A percentile compares a stretch with the other conserved stretches of the same genome.
These are phyloP conservation scores for Rhypophila decipiens DNA, from an alignment of 495 filamentous ascomycete genomes.

Conservation along the genomic window DNA sequence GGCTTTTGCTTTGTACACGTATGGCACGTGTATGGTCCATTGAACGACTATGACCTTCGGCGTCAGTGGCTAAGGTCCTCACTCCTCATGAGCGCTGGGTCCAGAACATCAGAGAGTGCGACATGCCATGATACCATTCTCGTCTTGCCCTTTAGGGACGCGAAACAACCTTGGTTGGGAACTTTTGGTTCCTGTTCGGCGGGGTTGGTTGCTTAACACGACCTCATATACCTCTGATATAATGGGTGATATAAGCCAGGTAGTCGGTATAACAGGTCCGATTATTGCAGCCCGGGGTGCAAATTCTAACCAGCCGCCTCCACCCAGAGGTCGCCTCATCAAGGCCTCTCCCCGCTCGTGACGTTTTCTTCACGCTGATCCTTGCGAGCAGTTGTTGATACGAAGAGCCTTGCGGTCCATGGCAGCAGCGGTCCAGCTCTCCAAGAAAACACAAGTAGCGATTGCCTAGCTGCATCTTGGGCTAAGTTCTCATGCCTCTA, in stretches of 20 bases:
- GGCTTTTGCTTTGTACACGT: not conserved
- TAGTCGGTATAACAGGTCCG: constrained; percentile 13
- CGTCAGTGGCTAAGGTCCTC: not conserved
- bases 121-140: constrained; percentile 1
- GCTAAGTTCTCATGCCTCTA: too few relatives aligned
- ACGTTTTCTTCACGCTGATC: not conserved
- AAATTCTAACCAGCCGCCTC: not conserved
- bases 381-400: too few relatives aligned
- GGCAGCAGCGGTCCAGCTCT: too few relatives aligned
- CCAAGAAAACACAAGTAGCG: too few relatives aligned
- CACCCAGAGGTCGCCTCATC: not conserved
- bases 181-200: constrained; percentile 4
- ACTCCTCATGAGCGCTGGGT: too few relatives aligned
- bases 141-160: not conserved
- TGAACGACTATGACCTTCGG: not conserved
- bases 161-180: not conserved
- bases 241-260: constrained; percentile 14
- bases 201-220: constrained; percentile 3
- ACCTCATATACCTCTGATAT: constrained; percentile 12
- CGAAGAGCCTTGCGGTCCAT: too few relatives aligned
- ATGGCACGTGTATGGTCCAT: not conserved
- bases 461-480: too few relatives aligned
- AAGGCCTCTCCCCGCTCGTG: constrained; percentile 1
- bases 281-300: constrained; percentile 8
- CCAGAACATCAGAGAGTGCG: not conserved